Evolutionary conservation across 805 yeast species (phyloP), one percentile per base, ranked within the genome.

Genomic region (Barnettozyma californica): DNA sequence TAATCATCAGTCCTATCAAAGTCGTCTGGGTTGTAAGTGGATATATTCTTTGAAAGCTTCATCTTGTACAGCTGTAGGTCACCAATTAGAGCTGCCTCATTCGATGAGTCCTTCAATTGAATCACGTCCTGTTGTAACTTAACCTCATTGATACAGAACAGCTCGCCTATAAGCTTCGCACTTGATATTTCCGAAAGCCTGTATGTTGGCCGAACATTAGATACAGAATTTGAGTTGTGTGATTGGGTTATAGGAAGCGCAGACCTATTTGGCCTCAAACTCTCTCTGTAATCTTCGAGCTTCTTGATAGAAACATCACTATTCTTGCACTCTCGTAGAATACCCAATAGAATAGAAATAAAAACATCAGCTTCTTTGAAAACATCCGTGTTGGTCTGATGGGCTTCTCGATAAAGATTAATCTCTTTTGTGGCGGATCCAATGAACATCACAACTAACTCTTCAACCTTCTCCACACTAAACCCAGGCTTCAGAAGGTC

Each of bases 51-150:
- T 11, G 56, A 50, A 6, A 61, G 40, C 11, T 8, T 16, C 0
- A 41, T 40, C 31, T 50, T 45, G 8, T 49, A 40, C 7, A 36
- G 19, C 2, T 50, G 47, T 34, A 71, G 44, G 42, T 71, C 76
- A 9, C 58, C 50, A 43, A 70, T 63, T 1, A 68, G 56, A 1
- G 45, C 40, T 1, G 48, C 40, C 41, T 73, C 76, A 10, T 68
- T 68, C 1, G 78, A 67, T 2, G 59, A 25, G 18, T 67, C 70
- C 51, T 74, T 77, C 40, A 69, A 59, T 26, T 65, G 64, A 38
- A 69, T 62, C 2, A 83, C 63, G 57, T 81, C 87, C 37, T 71
- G 74, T 57, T 84, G 89, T 10, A 86, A 49, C 45, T 71, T 69
- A 1, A 69, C 54, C 3, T 66, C 70, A 44, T 79, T 78, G 2